Evolutionary conservation across 352 stramenopile genomes (phyloP), one percentile per base, ranked within the genome.

Genomic region (Globisporangium abappressorium): DNA sequence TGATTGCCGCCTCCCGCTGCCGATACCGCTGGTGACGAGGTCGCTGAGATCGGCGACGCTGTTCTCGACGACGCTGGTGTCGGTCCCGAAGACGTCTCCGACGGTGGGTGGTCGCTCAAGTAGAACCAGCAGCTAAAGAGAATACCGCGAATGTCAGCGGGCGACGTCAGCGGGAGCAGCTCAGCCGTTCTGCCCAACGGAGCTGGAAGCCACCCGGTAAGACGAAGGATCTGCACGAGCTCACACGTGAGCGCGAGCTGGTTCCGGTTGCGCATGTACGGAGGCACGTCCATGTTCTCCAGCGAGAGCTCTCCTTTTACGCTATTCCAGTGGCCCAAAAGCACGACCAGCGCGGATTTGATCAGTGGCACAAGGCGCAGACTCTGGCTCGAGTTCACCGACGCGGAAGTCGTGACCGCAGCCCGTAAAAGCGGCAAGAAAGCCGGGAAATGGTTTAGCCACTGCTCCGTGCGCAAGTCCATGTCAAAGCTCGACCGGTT

Each of bases 91-190:
- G 74, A 70, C 22, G 71, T 79, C 3, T 74, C 74, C 1, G 62
- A 72, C 7, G 87, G 87, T 8, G 87, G 85, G 33, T 93, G 81
- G 57, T 95, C 86, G 1, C 81, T 80, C 53, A 95, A 76, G 67
- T 89, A 95, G 65, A 91, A 92, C 87, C 87, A 95, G 66, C 85
- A 91, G 69, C 82, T 90, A 41, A 93, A 92, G 46, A 95, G 78
- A 62, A 95, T 91, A 0, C 72, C 74, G 26, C 87, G 85, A 43
- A 94, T 90, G 49, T 95, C 87, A 7, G 75, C 75, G 0, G 87
- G 81, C 14, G 80, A 85, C 1, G 86, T 89, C 38, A 91, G 55
- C 15, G 85, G 87, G 20, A 95, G 72, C 65, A 95, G 64, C 64
- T 93, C 81, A 0, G 78, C 84, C 0, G 81, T 77, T 34, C 76